phyloP scores from a whole-genome alignment of 1,284 basidiomycete genomes.

The Phellopilus nigrolimitatus region DNA sequence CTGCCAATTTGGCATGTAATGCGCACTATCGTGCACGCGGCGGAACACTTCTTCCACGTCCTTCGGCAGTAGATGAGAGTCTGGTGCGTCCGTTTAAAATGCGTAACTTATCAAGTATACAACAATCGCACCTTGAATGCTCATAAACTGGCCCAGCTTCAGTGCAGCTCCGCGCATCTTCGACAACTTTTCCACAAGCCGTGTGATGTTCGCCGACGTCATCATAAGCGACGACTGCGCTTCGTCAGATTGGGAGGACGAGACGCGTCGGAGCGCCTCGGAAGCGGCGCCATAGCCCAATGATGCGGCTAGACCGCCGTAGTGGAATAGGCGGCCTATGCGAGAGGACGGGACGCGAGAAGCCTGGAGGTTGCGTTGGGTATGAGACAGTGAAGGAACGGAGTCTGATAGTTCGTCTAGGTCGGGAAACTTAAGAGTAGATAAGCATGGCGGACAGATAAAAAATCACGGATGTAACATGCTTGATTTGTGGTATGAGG shows the following conservation, averaged over 20 bases:
- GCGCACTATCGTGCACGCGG: constrained; percentile 90
- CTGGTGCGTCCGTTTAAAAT: constrained; percentile 34
- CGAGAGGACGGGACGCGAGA: constrained; percentile 86
- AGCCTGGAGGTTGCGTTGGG: constrained; percentile 53
- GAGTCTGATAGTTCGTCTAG: neutral
- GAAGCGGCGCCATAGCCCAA: constrained; percentile 69
- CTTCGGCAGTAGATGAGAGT: constrained; percentile 83
- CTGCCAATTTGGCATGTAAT: constrained; percentile 99
- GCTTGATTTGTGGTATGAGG: too few relatives aligned
- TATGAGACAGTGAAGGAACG: constrained; percentile 1
- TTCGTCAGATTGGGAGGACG: constrained; percentile 25
- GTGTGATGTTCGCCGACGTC: constrained; percentile 85
- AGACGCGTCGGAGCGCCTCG: constrained; percentile 31
- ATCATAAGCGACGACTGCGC: constrained; percentile 54
- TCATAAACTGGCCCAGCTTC: constrained; percentile 96
- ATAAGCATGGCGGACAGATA: too few relatives aligned
- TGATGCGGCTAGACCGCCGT: constrained; percentile 78
- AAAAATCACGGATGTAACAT: too few relatives aligned
- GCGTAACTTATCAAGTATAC: neutral
- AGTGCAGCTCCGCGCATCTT: constrained; percentile 96
- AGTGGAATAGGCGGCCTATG: constrained; percentile 85
- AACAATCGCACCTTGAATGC: constrained; percentile 77
- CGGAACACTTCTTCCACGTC: constrained; percentile 89
- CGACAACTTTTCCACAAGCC: constrained; percentile 88
- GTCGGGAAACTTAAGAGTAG: neutral